Conservation (phyloP, 2,329 filamentous ascomycete genomes). For the Aspergillus jensenii region DNA sequence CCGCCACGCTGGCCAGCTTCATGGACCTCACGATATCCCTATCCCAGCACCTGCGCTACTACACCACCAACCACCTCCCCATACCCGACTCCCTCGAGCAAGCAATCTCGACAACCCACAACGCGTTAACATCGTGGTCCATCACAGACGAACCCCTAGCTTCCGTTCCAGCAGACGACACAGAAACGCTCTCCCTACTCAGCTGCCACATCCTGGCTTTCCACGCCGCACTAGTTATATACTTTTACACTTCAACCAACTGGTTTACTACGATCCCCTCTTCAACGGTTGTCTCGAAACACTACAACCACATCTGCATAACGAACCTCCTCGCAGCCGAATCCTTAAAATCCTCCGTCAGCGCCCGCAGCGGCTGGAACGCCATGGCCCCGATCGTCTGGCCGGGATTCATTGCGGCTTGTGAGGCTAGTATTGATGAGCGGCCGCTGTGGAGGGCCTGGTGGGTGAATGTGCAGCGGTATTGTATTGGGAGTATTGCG, state of each 20-base stretch:
- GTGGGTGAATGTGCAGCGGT: not conserved
- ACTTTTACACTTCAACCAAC: not conserved
- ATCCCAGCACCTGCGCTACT: not conserved
- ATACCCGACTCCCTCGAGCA: not conserved
- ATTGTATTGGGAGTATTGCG: not conserved
- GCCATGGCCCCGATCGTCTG: conserved; percentile 11
- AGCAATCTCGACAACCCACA: not conserved
- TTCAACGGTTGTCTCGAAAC: too few relatives aligned
- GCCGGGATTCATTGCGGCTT: conserved; percentile 9
- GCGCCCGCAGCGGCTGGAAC: not conserved
- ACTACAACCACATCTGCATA: not conserved
- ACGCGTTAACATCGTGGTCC: not conserved
- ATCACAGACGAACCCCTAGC: not conserved
- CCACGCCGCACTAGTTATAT: not conserved
- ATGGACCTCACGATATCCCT: not conserved
- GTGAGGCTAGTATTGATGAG: not conserved
- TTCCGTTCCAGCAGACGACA: not conserved
- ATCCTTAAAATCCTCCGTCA: not conserved
- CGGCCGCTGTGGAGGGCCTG: not conserved
- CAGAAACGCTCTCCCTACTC: not conserved
- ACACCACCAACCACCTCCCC: not conserved
- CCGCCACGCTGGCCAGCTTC: not conserved
- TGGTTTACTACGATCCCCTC: too few relatives aligned
- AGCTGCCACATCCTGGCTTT: not conserved
- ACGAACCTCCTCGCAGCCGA: not conserved